Base-by-base conservation (phyloP, 805 yeast species). In the Monosporozyma siamensis region DNA sequence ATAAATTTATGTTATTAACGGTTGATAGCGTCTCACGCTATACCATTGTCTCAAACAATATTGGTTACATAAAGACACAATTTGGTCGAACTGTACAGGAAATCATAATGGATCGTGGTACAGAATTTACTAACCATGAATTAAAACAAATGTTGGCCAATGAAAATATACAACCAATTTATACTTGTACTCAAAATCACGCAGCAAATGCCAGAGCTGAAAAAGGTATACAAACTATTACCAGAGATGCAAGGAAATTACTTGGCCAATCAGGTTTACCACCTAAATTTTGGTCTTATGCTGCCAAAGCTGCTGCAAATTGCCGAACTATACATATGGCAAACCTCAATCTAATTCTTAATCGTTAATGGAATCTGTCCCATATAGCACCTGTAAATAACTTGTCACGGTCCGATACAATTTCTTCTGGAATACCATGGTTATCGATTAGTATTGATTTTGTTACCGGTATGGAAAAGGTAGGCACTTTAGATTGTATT, bases 141-240 rank as follows among this genome's bases (percentile, higher is more conserved):
- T 4, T 42, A 14, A 25, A 25, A 17, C n/a, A 18, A n/a, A 8
- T 32, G 12, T 8, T 37, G 5, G 20, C 32, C 1, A 15, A 25
- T 3, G 29, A 17, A 14, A 48, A 45, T 21, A 47, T 47, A 5
- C 23, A 15, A n/a, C 26, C 7, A 8, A 30, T 21, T 3, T 38
- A 23, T 9, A 43, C 45, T 1, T 10, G 40, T 4, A 38, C 44
- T 9, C 29, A 45, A 18, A 46, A 43, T 18, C 48, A 47, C 27
- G 25, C 46, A 2, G 40, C 44, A 1, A 47, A 47, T 29, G 50
- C 38, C 1, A 40, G 42, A 22, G 50, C 44, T 12, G 50, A 47
- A 44, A 34, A 41, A 17, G 10, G 12, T 10, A 44, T 47, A 3
- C 20, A 44, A 30, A 37, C 40, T 5, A 30, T 44, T 2, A 34